Base-by-base conservation (phyloP, 1,284 basidiomycete genomes). In the Boletus smithii region DNA sequence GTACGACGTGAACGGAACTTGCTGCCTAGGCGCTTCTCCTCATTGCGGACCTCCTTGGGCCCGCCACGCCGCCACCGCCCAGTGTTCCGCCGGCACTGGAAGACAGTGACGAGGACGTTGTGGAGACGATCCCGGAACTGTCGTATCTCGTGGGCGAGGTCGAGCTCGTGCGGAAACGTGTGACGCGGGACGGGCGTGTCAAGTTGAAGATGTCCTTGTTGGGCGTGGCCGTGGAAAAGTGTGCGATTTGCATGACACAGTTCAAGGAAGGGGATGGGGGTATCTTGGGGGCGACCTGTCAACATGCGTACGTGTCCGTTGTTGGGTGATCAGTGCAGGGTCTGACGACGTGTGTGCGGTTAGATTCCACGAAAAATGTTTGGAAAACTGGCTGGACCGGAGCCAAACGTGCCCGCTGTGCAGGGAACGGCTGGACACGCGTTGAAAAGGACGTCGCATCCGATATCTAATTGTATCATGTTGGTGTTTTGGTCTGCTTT, bases 201-300 rank as follows among this genome's bases (percentile, higher is more conserved):
- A 92, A 90, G 69, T 67, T 90, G 49, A 93, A 91, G 68, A 67
- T 91, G 40, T 74, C 75, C 17, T 69, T 91, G 24, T 69, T 88
- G n/a, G 90, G 86, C 20, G 74, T 80, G 9, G 63, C 77, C 2
- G 88, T 94, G 23, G 82, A 88, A 54, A 83, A 81, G 57, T 95
- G 91, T 60, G 79, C 82, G 22, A 85, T 92, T 40, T 94, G 91
- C 64, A 68, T 89, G 56, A 75, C 73, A 42, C 87, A 89, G 69
- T 94, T 91, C 71, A 81, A 75, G 60, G 75, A 76, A 11, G 76
- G 70, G 6, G 77, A 85, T 49, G 70, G 71, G 50, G 76, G 74
- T 11, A 79, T 79, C 42, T 63, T 88, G 58, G 75, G 82, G 3
- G 77, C 77, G 14, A 66, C 63, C n/a, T 94, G 91, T 65, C 73